Base-by-base conservation (phyloP, 306 rosid species). In the Mimosa pudica region DNA sequence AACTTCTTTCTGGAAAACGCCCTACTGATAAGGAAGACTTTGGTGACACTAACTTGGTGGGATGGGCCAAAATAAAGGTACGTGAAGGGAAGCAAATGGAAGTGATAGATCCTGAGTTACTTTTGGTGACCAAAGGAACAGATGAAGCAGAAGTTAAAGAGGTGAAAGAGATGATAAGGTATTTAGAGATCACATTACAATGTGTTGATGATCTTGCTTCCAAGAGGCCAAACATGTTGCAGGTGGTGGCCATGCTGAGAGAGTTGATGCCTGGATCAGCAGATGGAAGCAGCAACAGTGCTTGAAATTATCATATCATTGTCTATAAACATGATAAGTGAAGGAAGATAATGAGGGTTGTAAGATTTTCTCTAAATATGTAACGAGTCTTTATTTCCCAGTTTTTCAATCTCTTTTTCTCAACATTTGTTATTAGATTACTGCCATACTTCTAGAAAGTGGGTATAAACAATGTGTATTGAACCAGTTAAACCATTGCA, bases 11-110 rank as follows among this genome's bases (percentile, higher is more conserved):
- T 0, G 98, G 98, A 11, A 92, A 91, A 60, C 93, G 97, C 63
- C 98, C 98, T 1, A 94, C 98, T 0, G 98, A 94, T 78, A 94
- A 92, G 80, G 97, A 94, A 60, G 98, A 94, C 47, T 94, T 94
- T 9, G 98, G 98, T 18, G 98, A 94, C 83, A 92, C 98, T 5
- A 94, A 94, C 76, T 84, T 94, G 87, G 97, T 94, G 57, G 98
- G 98, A 12, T 94, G 98, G 98, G 92, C 91, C 8, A 94, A 94
- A 77, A 91, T 92, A 80, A 92, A 92, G 84, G 98, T 90, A 1
- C 89, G 84, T 5, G 97, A 94, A 87, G 98, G 97, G 66, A 94
- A 89, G 75, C 92, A 88, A 69, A 92, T 86, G 97, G 98, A 94
- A 81, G 98, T 92, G 1, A 92, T 94, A 74, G 98, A 94, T 78